Base-by-base conservation (phyloP, 2,329 filamentous ascomycete species). In the Colletotrichum sp. region DNA sequence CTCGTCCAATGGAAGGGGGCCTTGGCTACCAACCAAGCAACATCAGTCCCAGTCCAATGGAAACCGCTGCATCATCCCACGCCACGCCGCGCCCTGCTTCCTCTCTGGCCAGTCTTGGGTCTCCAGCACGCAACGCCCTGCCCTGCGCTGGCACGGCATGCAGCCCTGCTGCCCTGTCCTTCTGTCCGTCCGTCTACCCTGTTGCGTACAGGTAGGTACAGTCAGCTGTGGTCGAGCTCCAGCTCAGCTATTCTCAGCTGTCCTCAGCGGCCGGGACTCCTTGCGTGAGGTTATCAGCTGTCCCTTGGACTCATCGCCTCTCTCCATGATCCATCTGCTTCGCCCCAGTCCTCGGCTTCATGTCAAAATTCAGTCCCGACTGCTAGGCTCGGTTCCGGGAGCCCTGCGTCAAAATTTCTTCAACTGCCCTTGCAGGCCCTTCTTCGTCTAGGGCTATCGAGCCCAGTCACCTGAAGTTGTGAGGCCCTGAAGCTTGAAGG, bases 11-110 rank as follows among this genome's bases (percentile, higher is more conserved):
- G 32, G 73, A 28, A 30, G 13, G 32, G 18, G 32, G 28, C 18
- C 64, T 63, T 63, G 57, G 34, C 34, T 60, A 58, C 38, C 70
- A 32, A 48, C 60, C 52, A 24, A 43, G 38, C 36, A 75, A 60
- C 43, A 67, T 36, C 43, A 58, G 15, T 63, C 63, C 69, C 69
- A 75, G 57, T 57, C 69, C 73, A 72, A 64, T 72, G 69, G 73
- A 72, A 75, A 72, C 63, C 32, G 69, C 73, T 67, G 57, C 69
- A 72, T 72, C 63, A 72, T 67, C 32, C 36, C 68, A 72, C 69
- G 72, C 68, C 72, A 61, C 58, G 26, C 57, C 57, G 24, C 28
- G 26, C 57, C 24, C 57, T n/a, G 18, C 18, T 21, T 52, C 43
- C 43, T 52, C 43, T 52, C n/a, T 52, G 43, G 43, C 43, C 43